These are phyloP conservation scores for Leptographium wingfieldii DNA, from an alignment of 2,329 filamentous ascomycete genomes.

Conservation along the genomic window DNA sequence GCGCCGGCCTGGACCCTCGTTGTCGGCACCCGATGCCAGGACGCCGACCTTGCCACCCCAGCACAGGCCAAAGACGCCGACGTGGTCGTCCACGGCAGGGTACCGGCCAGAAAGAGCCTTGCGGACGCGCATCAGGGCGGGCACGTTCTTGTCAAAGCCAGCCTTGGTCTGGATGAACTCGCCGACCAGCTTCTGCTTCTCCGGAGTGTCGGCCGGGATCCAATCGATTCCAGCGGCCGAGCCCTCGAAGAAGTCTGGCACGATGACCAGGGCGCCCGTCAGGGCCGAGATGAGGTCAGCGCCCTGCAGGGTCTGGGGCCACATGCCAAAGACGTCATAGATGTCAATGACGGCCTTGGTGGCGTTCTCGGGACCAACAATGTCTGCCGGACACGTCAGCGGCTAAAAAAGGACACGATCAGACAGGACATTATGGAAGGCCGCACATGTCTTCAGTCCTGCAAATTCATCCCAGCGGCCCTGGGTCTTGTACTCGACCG, in stretches of 20 bases:
- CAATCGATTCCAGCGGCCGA: constrained; percentile 18
- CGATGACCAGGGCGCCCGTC: constrained; percentile 24
- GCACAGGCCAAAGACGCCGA: constrained; percentile 34
- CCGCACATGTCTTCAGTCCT: constrained; percentile 28
- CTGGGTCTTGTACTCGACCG: constrained; percentile 25
- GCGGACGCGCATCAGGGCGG: constrained; percentile 20
- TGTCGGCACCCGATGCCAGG: constrained; percentile 23
- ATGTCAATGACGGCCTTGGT: constrained; percentile 28
- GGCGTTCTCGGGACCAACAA: constrained; percentile 21
- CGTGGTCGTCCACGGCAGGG: constrained; percentile 24
- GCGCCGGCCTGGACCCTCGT: constrained; percentile 20
- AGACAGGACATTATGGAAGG: constrained; percentile 9
- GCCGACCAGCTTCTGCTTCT: constrained; percentile 22
- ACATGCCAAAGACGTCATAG: constrained; percentile 35
- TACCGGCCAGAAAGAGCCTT: constrained; percentile 20
- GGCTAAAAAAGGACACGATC: not conserved
- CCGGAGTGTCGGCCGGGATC: constrained; percentile 28
- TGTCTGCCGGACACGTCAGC: constrained; percentile 17
- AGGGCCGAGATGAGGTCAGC: constrained; percentile 30
- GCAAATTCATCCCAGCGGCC: constrained; percentile 27
- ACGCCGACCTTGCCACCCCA: constrained; percentile 36
- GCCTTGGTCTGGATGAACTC: constrained; percentile 15
- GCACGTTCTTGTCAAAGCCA: constrained; percentile 16
- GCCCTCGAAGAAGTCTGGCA: constrained; percentile 29
- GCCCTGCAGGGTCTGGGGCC: constrained; percentile 33